Evolutionary conservation across 169 alveolate species (phyloP).

Genomic region (Eimeria sp.): DNA sequence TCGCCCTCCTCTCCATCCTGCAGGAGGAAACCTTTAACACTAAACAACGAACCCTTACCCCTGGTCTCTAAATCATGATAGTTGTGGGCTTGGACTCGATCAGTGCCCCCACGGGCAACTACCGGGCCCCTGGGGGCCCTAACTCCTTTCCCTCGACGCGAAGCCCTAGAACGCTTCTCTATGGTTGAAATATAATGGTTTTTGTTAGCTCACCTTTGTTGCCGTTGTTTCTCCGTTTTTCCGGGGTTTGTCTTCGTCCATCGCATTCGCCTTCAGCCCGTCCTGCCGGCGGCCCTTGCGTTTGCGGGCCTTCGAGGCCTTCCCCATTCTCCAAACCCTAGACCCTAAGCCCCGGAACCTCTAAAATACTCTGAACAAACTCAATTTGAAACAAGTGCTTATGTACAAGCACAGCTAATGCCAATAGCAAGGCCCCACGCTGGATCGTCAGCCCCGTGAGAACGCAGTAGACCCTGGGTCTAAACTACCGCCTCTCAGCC

Average conservation of each 20-base stretch:
- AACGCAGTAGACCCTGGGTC: background rate
- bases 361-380: background rate
- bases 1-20: slow-evolving; percentile 60
- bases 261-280: slow-evolving; percentile 34
- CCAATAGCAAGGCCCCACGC: slow-evolving; percentile 1
- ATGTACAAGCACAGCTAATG: background rate
- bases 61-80: background rate
- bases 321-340: slow-evolving; percentile 71
- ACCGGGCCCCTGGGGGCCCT: slow-evolving; percentile 36
- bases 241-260: slow-evolving; percentile 69
- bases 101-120: background rate
- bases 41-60: background rate
- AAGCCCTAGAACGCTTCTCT: slow-evolving; percentile 6
- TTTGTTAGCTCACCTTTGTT: background rate
- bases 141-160: background rate
- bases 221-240: background rate
- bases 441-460: background rate
- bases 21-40: slow-evolving; percentile 30
- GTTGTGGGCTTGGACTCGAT: background rate
- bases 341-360: slow-evolving; percentile 57
- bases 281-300: slow-evolving; percentile 72
- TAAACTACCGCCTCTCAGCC: background rate
- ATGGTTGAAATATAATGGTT: background rate
- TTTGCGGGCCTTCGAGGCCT: slow-evolving; percentile 76
- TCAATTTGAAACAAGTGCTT: background rate